phyloP scores from a whole-genome alignment of 169 alveolate species.

The Plasmodium malariae region DNA sequence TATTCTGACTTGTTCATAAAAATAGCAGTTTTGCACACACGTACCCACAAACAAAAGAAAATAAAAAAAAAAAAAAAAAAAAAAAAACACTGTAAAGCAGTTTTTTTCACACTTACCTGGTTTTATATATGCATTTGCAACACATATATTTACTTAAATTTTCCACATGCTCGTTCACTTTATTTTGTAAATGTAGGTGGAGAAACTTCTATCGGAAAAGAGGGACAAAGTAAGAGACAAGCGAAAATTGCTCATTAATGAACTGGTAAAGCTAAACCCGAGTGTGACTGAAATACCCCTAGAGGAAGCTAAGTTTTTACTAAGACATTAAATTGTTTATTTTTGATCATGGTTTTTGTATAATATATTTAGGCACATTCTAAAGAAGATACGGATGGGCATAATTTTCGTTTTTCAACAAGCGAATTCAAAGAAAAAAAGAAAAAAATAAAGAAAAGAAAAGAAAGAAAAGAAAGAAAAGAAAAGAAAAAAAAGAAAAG shows the following conservation, averaged over 20 bases:
- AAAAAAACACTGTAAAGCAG: too few species aligned
- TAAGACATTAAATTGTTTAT: not conserved
- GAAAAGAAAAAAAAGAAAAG: too few species aligned
- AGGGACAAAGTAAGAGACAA: slow-evolving; percentile 48
- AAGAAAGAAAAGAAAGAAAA: too few species aligned
- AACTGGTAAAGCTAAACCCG: slow-evolving; percentile 50
- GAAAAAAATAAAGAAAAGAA: too few species aligned
- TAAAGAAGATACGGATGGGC: too few species aligned
- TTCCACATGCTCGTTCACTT: not conserved
- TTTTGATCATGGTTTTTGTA: not conserved
- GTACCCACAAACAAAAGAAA: too few species aligned
- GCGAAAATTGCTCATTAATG: slow-evolving; percentile 48
- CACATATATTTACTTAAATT: not conserved
- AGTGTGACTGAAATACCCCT: slow-evolving; percentile 70
- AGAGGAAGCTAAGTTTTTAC: slow-evolving; percentile 63
- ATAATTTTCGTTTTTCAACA: too few species aligned
- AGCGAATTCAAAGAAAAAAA: too few species aligned
- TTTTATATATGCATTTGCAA: too few species aligned
- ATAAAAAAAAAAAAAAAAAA: too few species aligned
- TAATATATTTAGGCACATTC: too few species aligned
- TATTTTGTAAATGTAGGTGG: slow-evolving; percentile 29
- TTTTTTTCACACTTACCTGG: too few species aligned
- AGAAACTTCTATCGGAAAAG: slow-evolving; percentile 35
- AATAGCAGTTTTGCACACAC: not conserved
- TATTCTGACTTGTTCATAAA: not conserved